These are phyloP conservation scores for Crepidotus variabilis DNA, from an alignment of 768 basidiomycete genomes.

Conservation along the genomic window DNA sequence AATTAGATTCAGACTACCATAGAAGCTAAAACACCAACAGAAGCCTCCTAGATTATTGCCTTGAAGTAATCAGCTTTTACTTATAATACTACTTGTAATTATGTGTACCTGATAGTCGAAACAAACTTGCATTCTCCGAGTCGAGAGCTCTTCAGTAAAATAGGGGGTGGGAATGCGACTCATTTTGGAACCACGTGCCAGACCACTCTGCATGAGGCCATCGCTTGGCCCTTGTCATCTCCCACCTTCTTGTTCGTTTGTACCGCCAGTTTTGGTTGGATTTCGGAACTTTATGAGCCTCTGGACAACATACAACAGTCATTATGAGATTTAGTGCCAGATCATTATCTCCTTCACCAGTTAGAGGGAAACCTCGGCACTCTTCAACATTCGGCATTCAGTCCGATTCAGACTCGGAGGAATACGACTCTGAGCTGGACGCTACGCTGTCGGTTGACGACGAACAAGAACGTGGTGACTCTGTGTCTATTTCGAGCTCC, in stretches of 20 bases:
- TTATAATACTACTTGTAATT: too few relatives aligned
- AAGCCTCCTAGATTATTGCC: too few relatives aligned
- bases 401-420: slow-evolving; percentile 41
- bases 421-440: slow-evolving; percentile 26
- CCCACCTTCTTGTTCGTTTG: neutral
- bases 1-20: neutral
- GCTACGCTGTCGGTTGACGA: slow-evolving; percentile 20
- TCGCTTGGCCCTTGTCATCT: too few relatives aligned
- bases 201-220: too few relatives aligned
- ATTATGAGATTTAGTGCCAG: slow-evolving; percentile 24
- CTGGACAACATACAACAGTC: neutral
- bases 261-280: neutral
- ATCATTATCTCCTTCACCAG: slow-evolving; percentile 47
- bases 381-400: slow-evolving; percentile 56
- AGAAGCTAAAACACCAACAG: too few relatives aligned
- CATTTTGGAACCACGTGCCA: too few relatives aligned
- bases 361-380: slow-evolving; percentile 24
- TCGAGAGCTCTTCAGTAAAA: too few relatives aligned
- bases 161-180: too few relatives aligned
- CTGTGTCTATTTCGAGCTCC: slow-evolving; percentile 17
- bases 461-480: slow-evolving; percentile 28
- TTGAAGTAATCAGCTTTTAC: too few relatives aligned
- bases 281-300: neutral
- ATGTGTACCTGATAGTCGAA: too few relatives aligned
- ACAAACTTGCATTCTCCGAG: too few relatives aligned